These are phyloP conservation scores for Vitis hybrid DNA, from an alignment of 177 flowering plant genomes.

Conservation along the genomic window DNA sequence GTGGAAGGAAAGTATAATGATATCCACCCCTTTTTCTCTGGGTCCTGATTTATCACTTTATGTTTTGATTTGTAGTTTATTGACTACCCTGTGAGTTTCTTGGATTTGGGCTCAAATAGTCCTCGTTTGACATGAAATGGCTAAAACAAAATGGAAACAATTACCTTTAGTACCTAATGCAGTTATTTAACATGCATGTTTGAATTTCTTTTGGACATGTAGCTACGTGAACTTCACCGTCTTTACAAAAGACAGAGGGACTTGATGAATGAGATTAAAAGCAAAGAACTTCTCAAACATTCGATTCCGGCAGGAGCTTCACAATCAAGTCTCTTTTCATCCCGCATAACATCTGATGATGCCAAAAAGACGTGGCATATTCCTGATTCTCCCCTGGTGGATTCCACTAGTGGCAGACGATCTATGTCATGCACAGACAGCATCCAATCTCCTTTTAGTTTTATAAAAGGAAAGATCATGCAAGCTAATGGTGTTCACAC, in stretches of 20 bases:
- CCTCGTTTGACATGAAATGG: background rate
- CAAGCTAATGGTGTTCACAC: constrained; percentile 6
- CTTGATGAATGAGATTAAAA: constrained; percentile 42
- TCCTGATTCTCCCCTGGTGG: constrained; percentile 6
- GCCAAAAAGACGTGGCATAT: constrained; percentile 15
- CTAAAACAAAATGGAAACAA: background rate
- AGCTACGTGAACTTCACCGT: constrained; percentile 64
- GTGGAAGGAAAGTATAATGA: background rate
- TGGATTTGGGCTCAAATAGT: background rate
- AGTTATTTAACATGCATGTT: constrained; percentile 2
- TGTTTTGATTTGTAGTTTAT: background rate
- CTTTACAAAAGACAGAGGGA: constrained; percentile 49
- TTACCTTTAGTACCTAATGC: background rate
- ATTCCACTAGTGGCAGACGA: constrained; percentile 9
- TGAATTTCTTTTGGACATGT: constrained; percentile 12
- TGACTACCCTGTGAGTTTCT: background rate
- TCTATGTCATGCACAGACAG: constrained; percentile 6
- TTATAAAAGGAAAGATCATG: constrained; percentile 15
- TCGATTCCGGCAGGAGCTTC: constrained; percentile 16
- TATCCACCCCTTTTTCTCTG: background rate
- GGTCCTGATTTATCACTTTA: background rate
- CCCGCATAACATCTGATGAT: constrained; percentile 13
- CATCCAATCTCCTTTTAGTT: constrained; percentile 15
- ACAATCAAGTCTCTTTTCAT: constrained; percentile 15
- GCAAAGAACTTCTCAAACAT: constrained; percentile 14